Base-by-base conservation (phyloP, 2,329 filamentous ascomycete species). In the Colletotrichum phormii region DNA sequence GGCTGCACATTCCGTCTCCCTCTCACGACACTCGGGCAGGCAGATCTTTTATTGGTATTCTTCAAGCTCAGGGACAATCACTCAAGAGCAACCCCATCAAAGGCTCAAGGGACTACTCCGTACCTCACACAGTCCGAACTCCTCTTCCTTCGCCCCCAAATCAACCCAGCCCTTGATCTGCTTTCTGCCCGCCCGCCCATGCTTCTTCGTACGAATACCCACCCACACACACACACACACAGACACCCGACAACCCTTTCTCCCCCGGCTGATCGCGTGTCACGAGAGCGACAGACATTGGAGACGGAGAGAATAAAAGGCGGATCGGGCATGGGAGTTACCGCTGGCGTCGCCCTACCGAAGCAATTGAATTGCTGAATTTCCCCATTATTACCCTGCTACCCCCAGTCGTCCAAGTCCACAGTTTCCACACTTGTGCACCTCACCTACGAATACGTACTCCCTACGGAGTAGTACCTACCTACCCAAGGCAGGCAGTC, bases 241-340 rank as follows among this genome's bases (percentile, higher is more conserved):
- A 42, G 37, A 42, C 37, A 18, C 37, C 13, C 37, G 37, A 42
- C 37, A 42, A 42, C 42, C 57, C 57, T 33, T 26, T 22, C 54
- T 57, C 24, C 49, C 64, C 67, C 42, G 42, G 60, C 46, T 65
- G 66, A 71, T 73, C 71, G 71, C 60, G 53, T 73, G 70, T 73
- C 66, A 71, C 65, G 54, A 64, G 67, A 70, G 53, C 54, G 33
- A 64, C 49, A 54, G 49, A 61, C 53, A 60, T 66, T 54, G 55
- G 37, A 33, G n/a, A 42, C 13, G 29, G 22, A 29, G 15, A 54
- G 26, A 70, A 67, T 49, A 64, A 60, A 13, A 62, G 37, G 42
- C 54, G 7, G n/a, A 37, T 66, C 35, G 33, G 15, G 53, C 61
- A 37, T 70, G 54, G 33, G 67, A 60, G 59, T n/a, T 8, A 60